Evolutionary conservation across 164 flowering plant genomes (phyloP).

Genomic region (Stephania cephalantha): DNA sequence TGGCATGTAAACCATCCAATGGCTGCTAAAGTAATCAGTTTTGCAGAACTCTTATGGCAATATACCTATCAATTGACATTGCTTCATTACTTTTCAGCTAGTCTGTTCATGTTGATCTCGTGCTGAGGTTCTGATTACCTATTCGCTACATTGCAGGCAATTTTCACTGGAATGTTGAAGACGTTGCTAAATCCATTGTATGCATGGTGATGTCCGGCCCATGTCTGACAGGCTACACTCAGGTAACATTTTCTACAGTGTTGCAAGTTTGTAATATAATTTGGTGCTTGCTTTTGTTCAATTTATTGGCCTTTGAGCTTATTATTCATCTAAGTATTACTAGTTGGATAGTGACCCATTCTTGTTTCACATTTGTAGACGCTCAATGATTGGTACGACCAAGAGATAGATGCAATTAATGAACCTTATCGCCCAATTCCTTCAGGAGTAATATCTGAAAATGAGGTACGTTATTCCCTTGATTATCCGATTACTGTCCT

Average conservation of each 20-base stretch:
- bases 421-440: slow-evolving; percentile 99
- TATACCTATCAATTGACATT: too few relatives aligned
- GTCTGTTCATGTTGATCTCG: too few relatives aligned
- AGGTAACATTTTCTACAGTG: slow-evolving; percentile 36
- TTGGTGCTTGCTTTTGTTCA: slow-evolving; percentile 6
- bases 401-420: slow-evolving; percentile 92
- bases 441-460: slow-evolving; percentile 86
- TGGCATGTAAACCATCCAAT: too few relatives aligned
- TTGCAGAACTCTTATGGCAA: too few relatives aligned
- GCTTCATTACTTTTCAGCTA: too few relatives aligned
- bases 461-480: slow-evolving; percentile 45
- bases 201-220: slow-evolving; percentile 98
- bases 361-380: slow-evolving; percentile 42
- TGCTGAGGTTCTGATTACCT: too few relatives aligned
- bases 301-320: background rate
- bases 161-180: slow-evolving; percentile 85
- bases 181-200: slow-evolving; percentile 80
- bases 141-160: slow-evolving; percentile 48
- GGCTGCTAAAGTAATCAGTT: too few relatives aligned
- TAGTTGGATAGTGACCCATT: slow-evolving; percentile 2
- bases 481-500: background rate
- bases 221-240: slow-evolving; percentile 88
- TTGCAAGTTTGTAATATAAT: background rate
- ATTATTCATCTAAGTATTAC: background rate
- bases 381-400: slow-evolving; percentile 92